These are phyloP conservation scores for Hortaea werneckii DNA, from an alignment of 2,329 filamentous ascomycete genomes.

Conservation along the genomic window DNA sequence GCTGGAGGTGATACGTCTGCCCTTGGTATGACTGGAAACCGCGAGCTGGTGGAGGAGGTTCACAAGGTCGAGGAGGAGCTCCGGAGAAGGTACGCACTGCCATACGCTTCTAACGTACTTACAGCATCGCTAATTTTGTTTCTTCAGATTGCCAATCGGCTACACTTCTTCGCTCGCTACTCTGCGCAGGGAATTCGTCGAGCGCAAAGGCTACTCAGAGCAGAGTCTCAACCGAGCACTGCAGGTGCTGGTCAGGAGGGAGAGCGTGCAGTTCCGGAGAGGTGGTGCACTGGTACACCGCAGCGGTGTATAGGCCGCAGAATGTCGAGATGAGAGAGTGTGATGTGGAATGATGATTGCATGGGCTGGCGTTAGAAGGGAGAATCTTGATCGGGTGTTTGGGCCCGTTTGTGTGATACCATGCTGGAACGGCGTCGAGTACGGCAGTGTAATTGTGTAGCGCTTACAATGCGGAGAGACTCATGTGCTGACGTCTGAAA, in stretches of 20 bases:
- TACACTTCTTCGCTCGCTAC: slow-evolving; percentile 90
- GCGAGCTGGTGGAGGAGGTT: slow-evolving; percentile 85
- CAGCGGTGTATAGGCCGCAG: slow-evolving; percentile 39
- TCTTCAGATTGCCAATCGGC: slow-evolving; percentile 62
- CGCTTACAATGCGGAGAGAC: no score
- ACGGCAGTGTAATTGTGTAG: no score
- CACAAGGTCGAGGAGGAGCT: slow-evolving; percentile 81
- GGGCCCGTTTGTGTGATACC: no score
- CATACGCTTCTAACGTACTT: neutral
- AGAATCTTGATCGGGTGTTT: no score
- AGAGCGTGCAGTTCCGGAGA: slow-evolving; percentile 73
- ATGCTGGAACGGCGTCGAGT: no score
- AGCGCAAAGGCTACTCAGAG: slow-evolving; percentile 82
- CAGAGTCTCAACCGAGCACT: slow-evolving; percentile 74
- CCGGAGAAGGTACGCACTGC: slow-evolving; percentile 47
- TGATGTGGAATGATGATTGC: no score
- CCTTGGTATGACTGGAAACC: slow-evolving; percentile 62
- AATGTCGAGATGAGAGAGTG: no score
- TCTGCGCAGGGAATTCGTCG: slow-evolving; percentile 80
- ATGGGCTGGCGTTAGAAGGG: no score
- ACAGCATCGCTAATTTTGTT: slow-evolving; percentile 5
- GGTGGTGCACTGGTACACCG: slow-evolving; percentile 66
- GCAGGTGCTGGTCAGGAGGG: slow-evolving; percentile 74
- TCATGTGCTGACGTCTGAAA: no score
- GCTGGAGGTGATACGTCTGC: slow-evolving; percentile 56